Base-by-base conservation (phyloP, 768 basidiomycete species). In the Xanthoconium purpureum region DNA sequence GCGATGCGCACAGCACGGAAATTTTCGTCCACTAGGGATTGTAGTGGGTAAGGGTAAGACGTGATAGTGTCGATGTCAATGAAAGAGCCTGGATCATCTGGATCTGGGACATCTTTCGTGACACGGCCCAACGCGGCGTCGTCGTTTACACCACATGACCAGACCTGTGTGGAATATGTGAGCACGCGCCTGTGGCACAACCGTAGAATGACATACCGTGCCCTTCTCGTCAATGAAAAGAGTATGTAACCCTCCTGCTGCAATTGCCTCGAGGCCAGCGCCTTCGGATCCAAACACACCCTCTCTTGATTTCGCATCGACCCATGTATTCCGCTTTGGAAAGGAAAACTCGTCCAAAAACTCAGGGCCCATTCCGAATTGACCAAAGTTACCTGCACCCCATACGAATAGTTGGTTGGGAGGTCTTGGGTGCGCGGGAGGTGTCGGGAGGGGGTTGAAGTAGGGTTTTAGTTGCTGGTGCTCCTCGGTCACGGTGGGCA, bases 351-450 rank as follows among this genome's bases (percentile, higher is more conserved):
- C 92, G 55, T 78, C 84, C 33, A 93, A 75, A 47, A 75, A 67
- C 60, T 86, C 83, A 5, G 84, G 84, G 37, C 96, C 96, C 77
- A 96, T 83, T 33, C 95, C 97, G 65, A 97, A 89, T 71, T 98
- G 95, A 32, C 94, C 95, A 75, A 94, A 93, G 72, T 96, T 94
- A 29, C 94, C 94, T 12, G 88, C 85, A 8, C 96, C 96, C 83
- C 91, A 98, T 9, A 83, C 87, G 60, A 94, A 96, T 17, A 94
- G 77, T 40, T 87, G 80, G 14, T 84, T 79, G 35, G 86, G 78
- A 18, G 92, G 93, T 43, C 85, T 80, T 44, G 75, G 63, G 54
- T 82, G 80, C 46, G 75, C 66, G 10, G 83, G 81, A 30, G 84
- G 78, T 8, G 75, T 71, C 15, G 88, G 90, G 5, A 92, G 76